Evolutionary conservation across 371 early-diverging fungal genomes (phyloP).

Genomic region (Mucor saturninus): DNA sequence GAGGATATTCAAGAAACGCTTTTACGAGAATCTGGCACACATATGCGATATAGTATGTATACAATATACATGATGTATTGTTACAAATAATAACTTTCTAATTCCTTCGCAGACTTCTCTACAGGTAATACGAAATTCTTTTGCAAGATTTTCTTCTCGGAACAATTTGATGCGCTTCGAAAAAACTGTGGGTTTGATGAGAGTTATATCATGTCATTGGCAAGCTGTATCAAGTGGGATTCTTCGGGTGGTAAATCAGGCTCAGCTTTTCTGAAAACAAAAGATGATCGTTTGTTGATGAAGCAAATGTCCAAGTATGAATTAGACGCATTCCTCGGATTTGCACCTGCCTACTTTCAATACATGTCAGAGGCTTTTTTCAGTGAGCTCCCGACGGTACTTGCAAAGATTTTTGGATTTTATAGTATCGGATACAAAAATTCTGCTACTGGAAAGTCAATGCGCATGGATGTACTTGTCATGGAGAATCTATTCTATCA

Average conservation of each 20-base stretch:
- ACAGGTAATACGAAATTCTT: slow-evolving; percentile 80
- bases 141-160: slow-evolving; percentile 92
- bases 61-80: no score
- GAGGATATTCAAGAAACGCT: slow-evolving; percentile 65
- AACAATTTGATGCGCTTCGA: slow-evolving; percentile 93
- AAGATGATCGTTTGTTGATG: slow-evolving; percentile 92
- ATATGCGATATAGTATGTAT: slow-evolving; percentile 70
- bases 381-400: slow-evolving; percentile 84
- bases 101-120: slow-evolving; percentile 55
- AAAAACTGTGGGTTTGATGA: slow-evolving; percentile 85
- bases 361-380: slow-evolving; percentile 89
- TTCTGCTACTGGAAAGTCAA: slow-evolving; percentile 76
- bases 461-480: slow-evolving; percentile 90
- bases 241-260: slow-evolving; percentile 94
- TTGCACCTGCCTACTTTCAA: slow-evolving; percentile 95
- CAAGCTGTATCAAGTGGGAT: slow-evolving; percentile 87
- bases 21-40: slow-evolving; percentile 68
- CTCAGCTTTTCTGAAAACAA: slow-evolving; percentile 90
- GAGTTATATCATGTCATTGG: slow-evolving; percentile 83
- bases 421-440: slow-evolving; percentile 91
- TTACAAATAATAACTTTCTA: not conserved
- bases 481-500: slow-evolving; percentile 97
- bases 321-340: slow-evolving; percentile 87
- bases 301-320: slow-evolving; percentile 92
- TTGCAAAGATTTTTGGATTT: slow-evolving; percentile 96